Evolutionary conservation across 768 basidiomycete species (phyloP).

Genomic region (Pleurotus cornucopiae): DNA sequence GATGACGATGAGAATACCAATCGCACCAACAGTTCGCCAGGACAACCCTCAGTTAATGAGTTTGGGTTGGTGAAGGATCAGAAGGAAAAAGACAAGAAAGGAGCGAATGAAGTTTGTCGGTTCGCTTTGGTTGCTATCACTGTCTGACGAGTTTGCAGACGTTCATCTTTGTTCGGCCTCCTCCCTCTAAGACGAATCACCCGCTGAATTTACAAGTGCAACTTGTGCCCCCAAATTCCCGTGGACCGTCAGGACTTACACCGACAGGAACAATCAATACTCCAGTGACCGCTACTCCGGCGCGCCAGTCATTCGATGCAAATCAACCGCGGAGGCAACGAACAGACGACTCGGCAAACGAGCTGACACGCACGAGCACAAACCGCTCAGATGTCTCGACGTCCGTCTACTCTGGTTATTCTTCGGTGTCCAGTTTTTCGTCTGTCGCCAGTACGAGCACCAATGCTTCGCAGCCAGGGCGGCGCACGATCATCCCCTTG

Average conservation of each 20-base stretch:
- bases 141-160: constrained; percentile 43
- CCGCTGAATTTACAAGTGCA: constrained; percentile 91
- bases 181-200: constrained; percentile 80
- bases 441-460: constrained; percentile 19
- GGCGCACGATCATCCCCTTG: constrained; percentile 79
- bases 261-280: constrained; percentile 14
- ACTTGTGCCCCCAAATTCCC: constrained; percentile 69
- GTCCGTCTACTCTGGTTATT: constrained; percentile 27
- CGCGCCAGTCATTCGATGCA: background rate
- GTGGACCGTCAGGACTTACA: constrained; percentile 31
- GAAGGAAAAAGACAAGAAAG: constrained; percentile 12
- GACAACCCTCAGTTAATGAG: background rate
- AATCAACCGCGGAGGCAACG: background rate
- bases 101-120: constrained; percentile 9
- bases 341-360: constrained; percentile 1
- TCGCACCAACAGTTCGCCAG: background rate
- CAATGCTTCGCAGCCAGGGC: constrained; percentile 35
- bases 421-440: constrained; percentile 34
- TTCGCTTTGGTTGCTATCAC: background rate
- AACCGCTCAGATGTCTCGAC: constrained; percentile 53
- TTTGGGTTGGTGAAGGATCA: constrained; percentile 1
- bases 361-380: constrained; percentile 48
- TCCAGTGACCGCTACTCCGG: constrained; percentile 33
- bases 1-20: constrained; percentile 6
- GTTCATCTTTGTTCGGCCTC: constrained; percentile 89